phyloP scores from a whole-genome alignment of 2,329 filamentous ascomycete species.

The Hypocrella siamensis region DNA sequence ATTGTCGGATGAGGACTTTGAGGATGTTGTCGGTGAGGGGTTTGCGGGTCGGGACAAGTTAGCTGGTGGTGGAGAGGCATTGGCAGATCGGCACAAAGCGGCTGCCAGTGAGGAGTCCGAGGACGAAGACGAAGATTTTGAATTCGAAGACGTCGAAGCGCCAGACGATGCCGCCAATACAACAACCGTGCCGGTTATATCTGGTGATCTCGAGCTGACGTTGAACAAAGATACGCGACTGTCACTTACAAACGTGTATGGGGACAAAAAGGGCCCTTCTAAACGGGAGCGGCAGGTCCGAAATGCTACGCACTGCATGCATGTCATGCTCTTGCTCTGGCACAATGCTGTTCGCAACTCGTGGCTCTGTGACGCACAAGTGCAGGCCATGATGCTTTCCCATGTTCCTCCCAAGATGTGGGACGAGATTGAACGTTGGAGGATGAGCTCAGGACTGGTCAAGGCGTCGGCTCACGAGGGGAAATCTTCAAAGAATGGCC shows the following conservation, averaged over 20 bases:
- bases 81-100: constrained; percentile 26
- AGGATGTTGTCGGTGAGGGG: too few species aligned
- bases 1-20: constrained; percentile 41
- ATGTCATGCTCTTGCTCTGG: constrained; percentile 77
- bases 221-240: constrained; percentile 43
- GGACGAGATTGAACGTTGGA: constrained; percentile 61
- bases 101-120: constrained; percentile 6
- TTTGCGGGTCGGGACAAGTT: too few species aligned
- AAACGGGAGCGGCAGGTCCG: constrained; percentile 73
- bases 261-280: constrained; percentile 66
- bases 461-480: constrained; percentile 17
- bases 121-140: constrained; percentile 24
- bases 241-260: constrained; percentile 43
- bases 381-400: constrained; percentile 63
- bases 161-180: constrained; percentile 39
- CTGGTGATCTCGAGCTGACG: constrained; percentile 61
- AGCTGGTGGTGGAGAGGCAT: too few species aligned
- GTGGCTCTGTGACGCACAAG: constrained; percentile 64
- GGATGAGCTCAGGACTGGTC: constrained; percentile 47
- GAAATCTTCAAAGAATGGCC: constrained; percentile 10
- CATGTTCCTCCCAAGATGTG: constrained; percentile 53
- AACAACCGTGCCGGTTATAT: constrained; percentile 30
- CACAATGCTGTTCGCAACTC: constrained; percentile 77
- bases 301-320: constrained; percentile 67
- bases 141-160: constrained; percentile 48